Evolutionary conservation across 2,329 filamentous ascomycete species (phyloP).

Genomic region (Fusarium liriodendri): DNA sequence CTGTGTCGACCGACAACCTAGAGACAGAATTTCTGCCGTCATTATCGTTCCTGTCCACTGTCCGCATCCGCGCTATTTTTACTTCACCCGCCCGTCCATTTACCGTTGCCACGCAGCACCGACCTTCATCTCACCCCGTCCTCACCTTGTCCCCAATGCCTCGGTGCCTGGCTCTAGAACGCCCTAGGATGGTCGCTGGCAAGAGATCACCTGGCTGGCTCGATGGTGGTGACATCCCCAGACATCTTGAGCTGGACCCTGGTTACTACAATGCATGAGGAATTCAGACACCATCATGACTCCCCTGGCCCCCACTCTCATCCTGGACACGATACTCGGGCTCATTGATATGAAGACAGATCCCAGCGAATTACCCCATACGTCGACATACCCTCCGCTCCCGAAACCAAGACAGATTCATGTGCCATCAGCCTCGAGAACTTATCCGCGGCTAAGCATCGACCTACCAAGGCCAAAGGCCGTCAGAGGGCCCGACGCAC

Average conservation of each 20-base stretch:
- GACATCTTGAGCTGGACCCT: not conserved
- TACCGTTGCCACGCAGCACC: not conserved
- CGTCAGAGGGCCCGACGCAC: slow-evolving; percentile 7
- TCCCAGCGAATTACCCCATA: not conserved
- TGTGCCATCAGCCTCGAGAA: slow-evolving; percentile 8
- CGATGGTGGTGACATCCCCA: not conserved
- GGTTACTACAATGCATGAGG: not conserved
- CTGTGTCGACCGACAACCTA: not conserved
- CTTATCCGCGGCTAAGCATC: slow-evolving; percentile 35
- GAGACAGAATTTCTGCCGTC: slow-evolving; percentile 15
- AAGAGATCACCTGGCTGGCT: not conserved
- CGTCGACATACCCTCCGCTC: slow-evolving; percentile 9
- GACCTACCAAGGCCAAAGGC: slow-evolving; percentile 10
- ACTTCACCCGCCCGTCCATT: slow-evolving; percentile 1
- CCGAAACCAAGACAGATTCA: slow-evolving; percentile 8
- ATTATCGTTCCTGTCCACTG: slow-evolving; percentile 9
- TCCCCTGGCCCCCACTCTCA: not conserved
- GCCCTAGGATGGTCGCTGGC: not conserved
- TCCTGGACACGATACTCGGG: not conserved
- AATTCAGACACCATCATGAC: not conserved
- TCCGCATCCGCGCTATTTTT: slow-evolving; percentile 17
- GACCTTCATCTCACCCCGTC: not conserved
- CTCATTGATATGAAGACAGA: not conserved
- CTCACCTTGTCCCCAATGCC: not conserved
- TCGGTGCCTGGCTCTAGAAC: slow-evolving; percentile 3